Base-by-base conservation (phyloP, 2,329 filamentous ascomycete species). In the Scortechinia acanthostroma region DNA sequence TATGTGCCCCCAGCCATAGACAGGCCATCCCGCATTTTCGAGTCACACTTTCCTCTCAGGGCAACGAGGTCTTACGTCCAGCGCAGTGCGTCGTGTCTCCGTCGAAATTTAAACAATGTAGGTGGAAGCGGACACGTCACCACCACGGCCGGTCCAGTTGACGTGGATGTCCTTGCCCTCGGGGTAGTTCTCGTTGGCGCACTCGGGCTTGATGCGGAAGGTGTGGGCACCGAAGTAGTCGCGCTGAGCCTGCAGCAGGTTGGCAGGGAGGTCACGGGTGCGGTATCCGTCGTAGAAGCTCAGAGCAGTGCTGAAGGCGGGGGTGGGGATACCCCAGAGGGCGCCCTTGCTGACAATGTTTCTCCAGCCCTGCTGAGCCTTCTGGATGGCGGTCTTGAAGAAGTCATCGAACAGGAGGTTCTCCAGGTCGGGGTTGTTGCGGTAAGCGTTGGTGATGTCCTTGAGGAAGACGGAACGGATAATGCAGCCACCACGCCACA, bases 401-500 rank as follows among this genome's bases (percentile, higher is more conserved):
- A 98, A 98, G 67, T 95, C 88, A 68, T 95, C 89, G 70, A 97
- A 98, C 57, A 98, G 81, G 57, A 98, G 75, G 80, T 98, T 98
- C 83, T 96, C 86, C 53, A 98, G 86, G 54, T 96, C 86, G 54
- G 89, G 87, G 77, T 96, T 83, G 56, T 80, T 83, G 73, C 91
- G 91, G 83, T 96, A 98, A 45, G 93, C 93, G 54, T 85, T 85
- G 58, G 93, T 98, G 73, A 98, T 98, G 69, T 98, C 91, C 84
- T 97, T 97, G 55, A 98, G 76, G 89, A 98, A 98, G 64, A 98
- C 93, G 54, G 93, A 97, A 69, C 93, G 91, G 74, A 98, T 98
- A 61, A 98, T 98, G 81, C 93, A 98, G 58, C 93, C 93, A 74
- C 93, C 93, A 68, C 93, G 89, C 93, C 93, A 98, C 93, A 98